These are phyloP conservation scores for Astrephomene gubernaculifera DNA, from an alignment of 139 green algal genomes.

Conservation along the genomic window DNA sequence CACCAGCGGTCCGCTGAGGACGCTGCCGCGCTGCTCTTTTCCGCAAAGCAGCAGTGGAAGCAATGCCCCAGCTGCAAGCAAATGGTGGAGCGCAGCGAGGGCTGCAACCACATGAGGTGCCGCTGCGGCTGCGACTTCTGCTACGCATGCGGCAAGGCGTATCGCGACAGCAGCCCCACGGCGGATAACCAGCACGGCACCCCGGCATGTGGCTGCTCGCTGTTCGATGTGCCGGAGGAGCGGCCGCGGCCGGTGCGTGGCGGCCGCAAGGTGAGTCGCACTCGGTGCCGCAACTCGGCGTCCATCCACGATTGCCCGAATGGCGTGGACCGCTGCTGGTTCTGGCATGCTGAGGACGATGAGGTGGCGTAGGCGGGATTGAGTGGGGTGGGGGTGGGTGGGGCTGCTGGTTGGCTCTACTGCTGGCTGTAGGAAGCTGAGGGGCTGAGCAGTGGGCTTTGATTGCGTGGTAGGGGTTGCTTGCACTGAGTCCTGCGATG, in stretches of 20 bases:
- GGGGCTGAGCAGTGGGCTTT: too few species aligned
- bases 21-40: slow-evolving; percentile 49
- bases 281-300: slow-evolving; percentile 36
- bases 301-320: slow-evolving; percentile 40
- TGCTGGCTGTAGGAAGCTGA: too few species aligned
- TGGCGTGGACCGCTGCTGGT: slow-evolving; percentile 40
- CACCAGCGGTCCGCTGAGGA: slow-evolving; percentile 50
- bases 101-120: slow-evolving; percentile 60
- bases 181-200: slow-evolving; percentile 54
- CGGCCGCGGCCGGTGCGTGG: neutral
- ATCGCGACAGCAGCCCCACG: neutral
- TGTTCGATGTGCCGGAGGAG: slow-evolving; percentile 49
- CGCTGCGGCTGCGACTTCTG: neutral
- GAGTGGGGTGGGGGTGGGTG: too few species aligned
- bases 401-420: too few species aligned
- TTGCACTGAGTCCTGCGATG: too few species aligned
- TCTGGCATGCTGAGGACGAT: slow-evolving; percentile 47
- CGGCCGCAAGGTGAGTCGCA: slow-evolving; percentile 26
- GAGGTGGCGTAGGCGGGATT: too few species aligned
- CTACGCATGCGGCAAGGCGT: neutral
- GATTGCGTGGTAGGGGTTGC: too few species aligned
- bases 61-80: slow-evolving; percentile 59
- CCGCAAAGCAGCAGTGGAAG: slow-evolving; percentile 45
- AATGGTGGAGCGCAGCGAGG: slow-evolving; percentile 52
- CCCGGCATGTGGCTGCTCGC: slow-evolving; percentile 25